Evolutionary conservation across 495 filamentous ascomycete genomes (phyloP).

Genomic region (Penicillium fimorum): DNA sequence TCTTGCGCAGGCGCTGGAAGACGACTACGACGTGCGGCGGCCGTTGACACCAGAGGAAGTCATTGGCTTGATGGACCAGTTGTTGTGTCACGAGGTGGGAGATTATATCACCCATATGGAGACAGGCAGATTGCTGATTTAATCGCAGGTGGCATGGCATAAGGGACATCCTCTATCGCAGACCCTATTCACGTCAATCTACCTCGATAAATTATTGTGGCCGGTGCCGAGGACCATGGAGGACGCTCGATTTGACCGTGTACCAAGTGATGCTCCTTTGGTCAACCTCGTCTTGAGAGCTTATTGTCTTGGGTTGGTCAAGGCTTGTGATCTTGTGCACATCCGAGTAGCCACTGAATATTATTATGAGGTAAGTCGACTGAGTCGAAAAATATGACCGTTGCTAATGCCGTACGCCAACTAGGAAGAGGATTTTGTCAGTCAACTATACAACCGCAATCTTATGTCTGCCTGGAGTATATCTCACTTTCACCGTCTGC

Average conservation of each 20-base stretch:
- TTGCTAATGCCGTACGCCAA: constrained; percentile 1
- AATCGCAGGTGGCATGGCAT: constrained; percentile 88
- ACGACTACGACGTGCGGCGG: constrained; percentile 76
- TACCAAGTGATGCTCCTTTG: constrained; percentile 48
- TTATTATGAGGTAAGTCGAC: constrained; percentile 74
- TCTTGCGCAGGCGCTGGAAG: constrained; percentile 58
- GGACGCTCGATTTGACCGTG: constrained; percentile 65
- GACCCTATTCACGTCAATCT: constrained; percentile 89
- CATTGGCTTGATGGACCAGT: constrained; percentile 89
- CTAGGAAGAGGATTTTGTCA: constrained; percentile 94
- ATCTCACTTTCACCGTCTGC: constrained; percentile 54
- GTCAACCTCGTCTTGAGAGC: constrained; percentile 70
- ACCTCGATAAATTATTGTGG: constrained; percentile 81
- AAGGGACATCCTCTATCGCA: constrained; percentile 91
- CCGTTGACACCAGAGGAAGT: constrained; percentile 74
- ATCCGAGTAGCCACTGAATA: constrained; percentile 70
- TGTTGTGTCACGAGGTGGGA: constrained; percentile 81
- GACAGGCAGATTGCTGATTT: constrained; percentile 21
- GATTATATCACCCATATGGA: constrained; percentile 4
- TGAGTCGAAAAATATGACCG: neutral
- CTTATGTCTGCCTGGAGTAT: constrained; percentile 64
- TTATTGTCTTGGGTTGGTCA: constrained; percentile 83
- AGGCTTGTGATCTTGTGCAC: constrained; percentile 78
- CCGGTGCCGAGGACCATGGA: constrained; percentile 64
- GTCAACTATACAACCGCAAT: constrained; percentile 78